Conservation (phyloP, 164 flowering plant genomes). For the Chloranthus sessilifolius region DNA sequence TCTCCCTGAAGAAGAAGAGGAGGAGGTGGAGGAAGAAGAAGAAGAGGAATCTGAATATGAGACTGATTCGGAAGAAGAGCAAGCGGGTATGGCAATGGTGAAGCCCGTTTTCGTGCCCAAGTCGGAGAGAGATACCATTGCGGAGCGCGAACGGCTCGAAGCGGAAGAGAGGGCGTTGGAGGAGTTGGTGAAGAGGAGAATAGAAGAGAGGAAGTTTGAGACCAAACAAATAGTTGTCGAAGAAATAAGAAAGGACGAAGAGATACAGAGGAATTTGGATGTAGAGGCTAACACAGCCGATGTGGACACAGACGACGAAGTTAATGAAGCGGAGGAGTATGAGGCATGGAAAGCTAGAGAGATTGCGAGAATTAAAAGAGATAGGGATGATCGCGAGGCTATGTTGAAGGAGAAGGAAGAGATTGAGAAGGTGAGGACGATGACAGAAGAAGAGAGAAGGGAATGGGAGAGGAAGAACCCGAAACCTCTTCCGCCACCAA, state of each 20-base stretch:
- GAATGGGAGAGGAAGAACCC: conserved; percentile 96
- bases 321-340: conserved; percentile 89
- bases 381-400: conserved; percentile 75
- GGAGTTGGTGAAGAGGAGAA: conserved; percentile 48
- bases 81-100: conserved; percentile 59
- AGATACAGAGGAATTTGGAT: conserved; percentile 65
- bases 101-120: conserved; percentile 87
- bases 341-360: conserved; percentile 89
- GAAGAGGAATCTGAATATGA: conserved; percentile 93
- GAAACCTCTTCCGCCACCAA: conserved; percentile 39
- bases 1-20: conserved; percentile 52
- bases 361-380: conserved; percentile 88
- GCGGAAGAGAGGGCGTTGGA: conserved; percentile 72
- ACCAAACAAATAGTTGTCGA: conserved; percentile 74
- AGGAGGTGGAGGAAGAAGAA: conserved; percentile 54
- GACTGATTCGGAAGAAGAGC: conserved; percentile 86
- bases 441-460: conserved; percentile 90
- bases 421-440: conserved; percentile 80
- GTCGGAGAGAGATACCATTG: conserved; percentile 76
- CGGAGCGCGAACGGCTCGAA: conserved; percentile 77
- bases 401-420: conserved; percentile 84
- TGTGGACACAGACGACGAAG: conserved; percentile 88
- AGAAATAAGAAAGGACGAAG: conserved; percentile 63
- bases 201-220: conserved; percentile 64
- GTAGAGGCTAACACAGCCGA: conserved; percentile 63